Percentiles rank a stretch among this genome's conserved stretches.
Evolutionary conservation across 225 moss, liverwort and hornwort species (phyloP).

Genomic region (Lunularia cruciata): DNA sequence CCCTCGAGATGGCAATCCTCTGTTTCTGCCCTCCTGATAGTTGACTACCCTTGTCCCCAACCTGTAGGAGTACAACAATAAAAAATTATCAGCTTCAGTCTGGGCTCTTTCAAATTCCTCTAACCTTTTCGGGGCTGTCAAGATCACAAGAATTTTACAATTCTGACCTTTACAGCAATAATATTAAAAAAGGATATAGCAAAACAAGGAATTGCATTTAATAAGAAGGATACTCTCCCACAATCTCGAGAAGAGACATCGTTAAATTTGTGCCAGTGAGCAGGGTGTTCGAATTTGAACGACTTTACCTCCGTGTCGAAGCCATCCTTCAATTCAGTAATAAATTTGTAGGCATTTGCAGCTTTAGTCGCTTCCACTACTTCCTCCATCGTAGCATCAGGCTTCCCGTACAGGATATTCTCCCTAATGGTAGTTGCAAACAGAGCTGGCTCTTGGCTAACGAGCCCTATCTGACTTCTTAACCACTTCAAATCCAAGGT

Average conservation of each 20-base stretch:
- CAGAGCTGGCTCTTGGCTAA: constrained; percentile 26
- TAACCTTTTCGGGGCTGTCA: no score
- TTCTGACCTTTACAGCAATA: no score
- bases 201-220: no score
- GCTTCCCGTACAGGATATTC: constrained; percentile 44
- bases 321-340: background rate
- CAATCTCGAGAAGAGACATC: no score
- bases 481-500: constrained; percentile 8
- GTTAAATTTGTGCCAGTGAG: background rate
- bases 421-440: constrained; percentile 22
- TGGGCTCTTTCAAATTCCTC: no score
- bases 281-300: background rate
- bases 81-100: no score
- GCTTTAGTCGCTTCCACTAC: constrained; percentile 45
- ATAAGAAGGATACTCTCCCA: no score
- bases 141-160: no score
- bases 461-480: constrained; percentile 11
- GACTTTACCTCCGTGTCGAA: constrained; percentile 1
- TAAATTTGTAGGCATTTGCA: constrained; percentile 52
- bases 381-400: constrained; percentile 41
- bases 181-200: no score
- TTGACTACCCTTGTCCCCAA: constrained; percentile 67
- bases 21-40: constrained; percentile 75
- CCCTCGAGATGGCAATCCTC: constrained; percentile 76
- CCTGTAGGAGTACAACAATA: constrained; percentile 32